Conservation (phyloP, 345 rosid species). For the Gossypium arboreum region DNA sequence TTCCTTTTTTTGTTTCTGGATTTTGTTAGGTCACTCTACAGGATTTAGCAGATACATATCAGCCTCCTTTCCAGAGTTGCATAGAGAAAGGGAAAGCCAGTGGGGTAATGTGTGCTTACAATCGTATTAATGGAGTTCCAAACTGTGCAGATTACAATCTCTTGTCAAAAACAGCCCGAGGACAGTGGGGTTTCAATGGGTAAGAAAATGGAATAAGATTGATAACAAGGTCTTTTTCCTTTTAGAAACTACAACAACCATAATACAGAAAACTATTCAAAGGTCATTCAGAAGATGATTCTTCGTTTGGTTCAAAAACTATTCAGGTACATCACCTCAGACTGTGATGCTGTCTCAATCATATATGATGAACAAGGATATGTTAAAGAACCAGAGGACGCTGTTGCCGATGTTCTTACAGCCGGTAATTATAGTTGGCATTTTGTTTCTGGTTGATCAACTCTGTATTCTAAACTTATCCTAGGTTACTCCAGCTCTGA, state of each 20-base stretch:
- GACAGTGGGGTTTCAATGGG: conserved; percentile 76
- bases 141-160: conserved; percentile 21
- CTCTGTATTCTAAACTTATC: not conserved
- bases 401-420: conserved; percentile 66
- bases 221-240: not conserved
- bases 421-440: conserved; percentile 41
- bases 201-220: conserved; percentile 17
- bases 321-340: conserved; percentile 40
- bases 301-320: not conserved
- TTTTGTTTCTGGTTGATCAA: not conserved
- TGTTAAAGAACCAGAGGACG: conserved; percentile 76
- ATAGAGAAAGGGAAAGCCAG: conserved; percentile 18
- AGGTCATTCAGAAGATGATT: conserved; percentile 9
- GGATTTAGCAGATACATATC: conserved; percentile 28
- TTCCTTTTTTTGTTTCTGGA: not conserved
- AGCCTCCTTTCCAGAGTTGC: conserved; percentile 41
- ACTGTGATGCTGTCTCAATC: conserved; percentile 84
- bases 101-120: conserved; percentile 47
- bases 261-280: not conserved
- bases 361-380: conserved; percentile 60
- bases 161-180: conserved; percentile 32
- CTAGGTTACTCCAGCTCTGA: not conserved
- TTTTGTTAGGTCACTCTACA: conserved; percentile 12
- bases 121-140: conserved; percentile 16
- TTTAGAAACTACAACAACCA: not conserved